Evolutionary conservation across 2,329 filamentous ascomycete species (phyloP), one percentile per base, ranked within the genome.

Genomic region (Phialemonium atrogriseum): DNA sequence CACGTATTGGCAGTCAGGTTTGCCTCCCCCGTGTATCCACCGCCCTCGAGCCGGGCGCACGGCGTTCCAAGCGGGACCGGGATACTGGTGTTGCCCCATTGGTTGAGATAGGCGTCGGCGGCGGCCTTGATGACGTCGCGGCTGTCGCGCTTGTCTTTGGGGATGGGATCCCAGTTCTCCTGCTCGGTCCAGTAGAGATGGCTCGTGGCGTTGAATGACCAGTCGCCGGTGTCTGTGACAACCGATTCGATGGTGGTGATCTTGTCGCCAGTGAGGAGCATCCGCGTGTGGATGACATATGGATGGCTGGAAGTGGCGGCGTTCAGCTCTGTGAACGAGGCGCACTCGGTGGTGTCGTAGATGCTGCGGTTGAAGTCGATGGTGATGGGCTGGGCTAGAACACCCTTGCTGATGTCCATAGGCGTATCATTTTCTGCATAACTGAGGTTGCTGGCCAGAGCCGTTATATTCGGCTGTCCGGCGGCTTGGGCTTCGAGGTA

Each of bases 211-310:
- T 37, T 22, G 31, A 37, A 37, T 4, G 17, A 16, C 17, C 27
- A 25, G n/a, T 32, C 31, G 3, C 31, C 31, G 5, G 35, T 30
- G 10, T 32, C 28, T 17, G 35, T 27, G 11, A 30, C 35, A 27
- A 37, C 32, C 22, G 18, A 26, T 17, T 37, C 35, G 5, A 37
- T 27, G 19, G 20, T 24, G 27, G 27, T 28, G 8, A 19, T 22
- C 11, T 32, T 31, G 12, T 48, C 40, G 11, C 29, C 32, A 17
- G 41, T 39, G 38, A 51, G 43, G 12, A 49, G 26, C 18, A 55
- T 51, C 9, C 51, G 46, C 26, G 52, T 54, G 17, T 49, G 48
- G 21, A 50, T 51, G 8, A 52, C 38, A 11, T 38, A 42, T 31
- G 45, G 36, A 37, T 45, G 30, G 33, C 24, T 27, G 5, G 30